phyloP scores from a whole-genome alignment of 2,329 filamentous ascomycete species.

The Dactylellina sp. region DNA sequence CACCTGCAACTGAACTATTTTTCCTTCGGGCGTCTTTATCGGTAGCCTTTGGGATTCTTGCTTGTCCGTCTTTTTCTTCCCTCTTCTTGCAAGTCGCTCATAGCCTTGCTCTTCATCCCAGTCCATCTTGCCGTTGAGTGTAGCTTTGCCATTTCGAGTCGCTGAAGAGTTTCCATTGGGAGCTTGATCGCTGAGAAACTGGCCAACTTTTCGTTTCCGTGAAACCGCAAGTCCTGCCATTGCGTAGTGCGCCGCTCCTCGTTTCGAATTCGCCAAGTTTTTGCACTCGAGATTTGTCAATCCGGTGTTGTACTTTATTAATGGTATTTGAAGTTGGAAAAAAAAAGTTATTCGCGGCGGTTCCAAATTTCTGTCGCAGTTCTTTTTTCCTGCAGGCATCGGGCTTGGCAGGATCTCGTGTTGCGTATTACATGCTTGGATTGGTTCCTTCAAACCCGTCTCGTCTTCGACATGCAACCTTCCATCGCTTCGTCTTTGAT shows the following conservation, averaged over 20 bases:
- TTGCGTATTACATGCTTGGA: conserved; percentile 11
- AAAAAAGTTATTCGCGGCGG: conserved; percentile 2
- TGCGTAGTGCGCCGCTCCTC: background rate
- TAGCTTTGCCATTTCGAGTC: conserved; percentile 43
- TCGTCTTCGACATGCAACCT: background rate
- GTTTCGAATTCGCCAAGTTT: background rate
- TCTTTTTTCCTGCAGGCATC: conserved; percentile 7
- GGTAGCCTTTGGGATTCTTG: conserved; percentile 79
- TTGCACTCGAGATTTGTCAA: background rate
- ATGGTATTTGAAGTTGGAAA: background rate
- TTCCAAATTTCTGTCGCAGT: conserved; percentile 11
- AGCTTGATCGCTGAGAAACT: conserved; percentile 45
- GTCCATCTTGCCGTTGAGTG: conserved; percentile 43
- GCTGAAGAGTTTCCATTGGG: conserved; percentile 20
- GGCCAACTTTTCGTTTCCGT: conserved; percentile 52
- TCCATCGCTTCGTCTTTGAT: conserved; percentile 9
- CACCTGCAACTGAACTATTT: conserved; percentile 69
- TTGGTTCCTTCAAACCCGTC: background rate
- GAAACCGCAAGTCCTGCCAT: conserved; percentile 36
- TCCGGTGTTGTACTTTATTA: background rate
- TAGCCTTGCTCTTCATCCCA: conserved; percentile 57
- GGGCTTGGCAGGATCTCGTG: conserved; percentile 20
- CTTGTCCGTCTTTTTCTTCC: conserved; percentile 73
- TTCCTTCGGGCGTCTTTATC: conserved; percentile 85
- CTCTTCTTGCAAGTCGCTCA: conserved; percentile 61